Conservation (phyloP, 2,329 filamentous ascomycete genomes). For the Arthrobotrys iridis region DNA sequence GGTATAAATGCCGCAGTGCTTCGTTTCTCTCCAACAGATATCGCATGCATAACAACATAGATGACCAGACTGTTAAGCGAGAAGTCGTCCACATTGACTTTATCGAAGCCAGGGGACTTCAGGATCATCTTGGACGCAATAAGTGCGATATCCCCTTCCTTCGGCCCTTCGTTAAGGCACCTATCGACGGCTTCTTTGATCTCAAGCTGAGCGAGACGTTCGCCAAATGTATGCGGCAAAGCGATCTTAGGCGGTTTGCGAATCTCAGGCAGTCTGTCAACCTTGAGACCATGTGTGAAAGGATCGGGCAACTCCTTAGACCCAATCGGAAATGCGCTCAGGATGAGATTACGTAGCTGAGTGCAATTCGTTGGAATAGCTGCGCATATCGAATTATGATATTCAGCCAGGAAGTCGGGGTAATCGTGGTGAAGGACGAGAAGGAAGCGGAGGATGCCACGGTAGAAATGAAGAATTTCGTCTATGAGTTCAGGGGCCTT, state of each 20-base stretch:
- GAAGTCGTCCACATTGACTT: conserved; percentile 71
- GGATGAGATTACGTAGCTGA: conserved; percentile 86
- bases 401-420: conserved; percentile 88
- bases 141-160: conserved; percentile 40
- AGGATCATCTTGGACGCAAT: conserved; percentile 62
- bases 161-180: conserved; percentile 72
- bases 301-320: conserved; percentile 78
- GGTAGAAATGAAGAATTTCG: conserved; percentile 70
- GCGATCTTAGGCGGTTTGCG: conserved; percentile 73
- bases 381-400: conserved; percentile 82
- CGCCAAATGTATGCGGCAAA: conserved; percentile 65
- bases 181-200: conserved; percentile 68
- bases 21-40: conserved; percentile 69
- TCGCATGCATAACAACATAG: conserved; percentile 79
- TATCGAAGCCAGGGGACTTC: conserved; percentile 60
- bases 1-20: conserved; percentile 72
- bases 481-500: conserved; percentile 72
- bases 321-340: conserved; percentile 79
- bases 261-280: conserved; percentile 79
- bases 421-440: conserved; percentile 92
- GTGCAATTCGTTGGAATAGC: conserved; percentile 83
- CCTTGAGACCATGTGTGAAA: conserved; percentile 76
- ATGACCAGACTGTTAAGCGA: conserved; percentile 81
- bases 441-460: conserved; percentile 82
- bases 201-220: conserved; percentile 64